A percentile compares a stretch with the other conserved stretches of the same genome.
Conservation (phyloP, 805 yeast species). For the Cyberlindnera samutprakarnensis region DNA sequence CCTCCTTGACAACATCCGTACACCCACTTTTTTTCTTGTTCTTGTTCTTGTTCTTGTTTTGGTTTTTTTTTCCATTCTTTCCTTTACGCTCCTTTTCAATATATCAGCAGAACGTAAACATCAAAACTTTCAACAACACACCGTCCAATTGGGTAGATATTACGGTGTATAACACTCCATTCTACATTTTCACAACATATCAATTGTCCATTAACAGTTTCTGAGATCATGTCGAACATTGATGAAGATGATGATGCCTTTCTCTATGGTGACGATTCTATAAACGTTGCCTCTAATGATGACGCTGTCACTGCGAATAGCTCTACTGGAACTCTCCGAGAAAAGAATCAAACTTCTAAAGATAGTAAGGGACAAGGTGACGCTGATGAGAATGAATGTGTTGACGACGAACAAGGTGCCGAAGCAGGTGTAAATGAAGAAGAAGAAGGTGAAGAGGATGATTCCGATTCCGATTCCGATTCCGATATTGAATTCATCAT, state of each 20-base stretch:
- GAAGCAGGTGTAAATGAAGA: slow-evolving; percentile 29
- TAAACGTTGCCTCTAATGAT: not conserved
- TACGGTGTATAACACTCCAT: too few relatives aligned
- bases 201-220: too few relatives aligned
- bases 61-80: too few relatives aligned
- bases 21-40: too few relatives aligned
- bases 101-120: too few relatives aligned
- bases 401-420: slow-evolving; percentile 20
- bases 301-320: not conserved
- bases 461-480: slow-evolving; percentile 42
- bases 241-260: slow-evolving; percentile 65
- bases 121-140: too few relatives aligned
- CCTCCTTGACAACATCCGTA: too few relatives aligned
- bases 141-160: too few relatives aligned
- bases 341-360: not conserved
- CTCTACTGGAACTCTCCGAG: too few relatives aligned
- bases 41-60: too few relatives aligned
- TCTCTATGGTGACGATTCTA: slow-evolving; percentile 22
- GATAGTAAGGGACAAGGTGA: not conserved
- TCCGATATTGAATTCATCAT: slow-evolving; percentile 83
- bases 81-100: too few relatives aligned
- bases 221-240: slow-evolving; percentile 15
- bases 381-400: slow-evolving; percentile 12
- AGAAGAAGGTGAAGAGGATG: slow-evolving; percentile 39
- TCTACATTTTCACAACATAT: too few relatives aligned